phyloP scores from a whole-genome alignment of 345 rosid species.

The Cardamine resedifolia region DNA sequence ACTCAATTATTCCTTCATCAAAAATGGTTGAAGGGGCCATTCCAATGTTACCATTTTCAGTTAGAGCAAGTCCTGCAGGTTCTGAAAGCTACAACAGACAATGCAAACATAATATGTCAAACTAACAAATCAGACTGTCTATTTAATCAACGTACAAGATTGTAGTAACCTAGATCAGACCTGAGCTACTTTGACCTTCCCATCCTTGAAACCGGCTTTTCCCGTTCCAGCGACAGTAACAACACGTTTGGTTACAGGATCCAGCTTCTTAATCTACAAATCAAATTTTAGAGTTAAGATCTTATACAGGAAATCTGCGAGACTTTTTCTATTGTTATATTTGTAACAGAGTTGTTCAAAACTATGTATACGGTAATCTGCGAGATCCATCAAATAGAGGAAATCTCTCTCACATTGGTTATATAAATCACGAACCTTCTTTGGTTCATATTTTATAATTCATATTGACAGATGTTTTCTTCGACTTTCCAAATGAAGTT shows the following conservation, averaged over 20 bases:
- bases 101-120: background rate
- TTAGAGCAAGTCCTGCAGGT: constrained; percentile 81
- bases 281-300: background rate
- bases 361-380: background rate
- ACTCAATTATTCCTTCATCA: background rate
- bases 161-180: constrained; percentile 40
- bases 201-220: constrained; percentile 93
- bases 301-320: too few relatives aligned
- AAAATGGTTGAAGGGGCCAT: background rate
- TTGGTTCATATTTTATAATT: background rate
- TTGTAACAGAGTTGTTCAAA: background rate
- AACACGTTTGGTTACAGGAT: constrained; percentile 70
- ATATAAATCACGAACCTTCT: background rate
- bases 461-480: background rate
- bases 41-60: constrained; percentile 57
- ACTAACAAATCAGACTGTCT: constrained; percentile 2
- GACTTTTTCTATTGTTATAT: background rate
- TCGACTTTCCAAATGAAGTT: background rate
- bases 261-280: constrained; percentile 78
- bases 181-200: constrained; percentile 68
- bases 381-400: background rate
- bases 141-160: background rate
- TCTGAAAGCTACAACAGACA: constrained; percentile 75
- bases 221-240: constrained; percentile 87
- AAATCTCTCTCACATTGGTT: too few relatives aligned